Evolutionary conservation across 768 basidiomycete species (phyloP), one percentile per base, ranked within the genome.

Genomic region (Boletus coccyginus): DNA sequence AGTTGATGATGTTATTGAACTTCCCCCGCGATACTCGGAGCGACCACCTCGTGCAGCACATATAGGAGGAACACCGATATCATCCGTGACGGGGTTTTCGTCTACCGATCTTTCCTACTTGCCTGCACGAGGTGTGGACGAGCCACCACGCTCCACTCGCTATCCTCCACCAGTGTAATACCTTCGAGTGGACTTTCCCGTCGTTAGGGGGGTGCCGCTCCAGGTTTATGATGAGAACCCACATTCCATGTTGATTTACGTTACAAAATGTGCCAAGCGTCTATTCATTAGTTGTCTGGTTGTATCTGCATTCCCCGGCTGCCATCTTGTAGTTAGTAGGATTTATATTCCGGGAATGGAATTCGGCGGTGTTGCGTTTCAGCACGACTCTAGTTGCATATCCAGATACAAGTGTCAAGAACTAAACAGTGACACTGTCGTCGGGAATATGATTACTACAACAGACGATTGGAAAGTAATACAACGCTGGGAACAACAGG

Each of bases 1-100:
- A 54, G 71, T 79, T 17, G 87, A 78, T 7, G 71, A 78, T 7
- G 71, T 88, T 21, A 77, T 90, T 7, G 89, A 91, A 70, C 77
- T 90, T n/a, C 89, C 89, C 29, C 88, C 88, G 16, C 83, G 83
- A 66, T 91, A 91, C 64, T 77, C 78, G 27, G 85, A 82, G 57
- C 74, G 80, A 36, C 78, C 78, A 45, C 56, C 66, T 39, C n/a
- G 16, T 41, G 24, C 38, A 39, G 16, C 13, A 21, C 38, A n/a
- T 31, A 16, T 52, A n/a, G 59, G 5, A 46, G 50, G 39, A 42
- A 56, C 62, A 52, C 57, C 67, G 3, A 21, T 53, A 39, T 58
- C 67, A n/a, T 59, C 52, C 8, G 39, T 31, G 21, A 55, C 61
- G 14, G 48, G 29, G 19, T 24, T 46, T 31, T 49, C 55, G 13